Evolutionary conservation across 2,329 filamentous ascomycete species (phyloP), one percentile per base, ranked within the genome.

Genomic region (Ilyonectria mors-panacis): DNA sequence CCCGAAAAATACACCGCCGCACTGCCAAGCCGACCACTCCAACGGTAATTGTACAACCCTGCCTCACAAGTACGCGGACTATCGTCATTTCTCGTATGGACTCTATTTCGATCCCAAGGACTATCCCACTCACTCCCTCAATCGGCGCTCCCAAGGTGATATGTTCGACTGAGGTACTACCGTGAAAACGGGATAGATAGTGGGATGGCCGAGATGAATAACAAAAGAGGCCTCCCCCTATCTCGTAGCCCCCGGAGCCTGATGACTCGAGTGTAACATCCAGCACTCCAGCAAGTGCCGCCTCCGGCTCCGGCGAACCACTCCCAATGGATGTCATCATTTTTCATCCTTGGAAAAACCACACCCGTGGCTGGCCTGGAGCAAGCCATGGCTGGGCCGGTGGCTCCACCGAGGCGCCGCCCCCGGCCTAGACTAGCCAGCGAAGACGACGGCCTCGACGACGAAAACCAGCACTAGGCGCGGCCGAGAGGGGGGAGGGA

Each of bases 1-100:
- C 56, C 63, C 63, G 57, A 60, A 19, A 53, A 56, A 56, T 35
- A 65, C 63, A 65, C 63, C 48, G 63, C 57, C 63, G 63, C 57
- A 56, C 42, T 50, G 56, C 63, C 63, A 65, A 65, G 63, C 54
- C 48, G 50, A 44, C 56, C 55, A 60, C 51, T 60, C 57, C 63
- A 65, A 65, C 63, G 63, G 63, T 60, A 65, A 56, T 65, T 65
- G 44, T 23, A 23, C 44, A 8, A 42, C 39, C 15, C 37, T n/a
- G 13, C 37, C 6, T 10, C 37, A 17, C 17, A n/a, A 42, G 39
- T 26, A 47, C 44, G 19, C 19, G 44, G 7, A 33, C 47, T 13
- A 28, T 50, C 47, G 47, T 50, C 47, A 50, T 50, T 30, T 28
- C 17, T 50, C 26, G 47, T 30, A 15, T n/a, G 23, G 2, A 10